Percentiles rank a stretch among this genome's conserved stretches.
Conservation (phyloP, 805 yeast species). For the Saturnispora quitensis region DNA sequence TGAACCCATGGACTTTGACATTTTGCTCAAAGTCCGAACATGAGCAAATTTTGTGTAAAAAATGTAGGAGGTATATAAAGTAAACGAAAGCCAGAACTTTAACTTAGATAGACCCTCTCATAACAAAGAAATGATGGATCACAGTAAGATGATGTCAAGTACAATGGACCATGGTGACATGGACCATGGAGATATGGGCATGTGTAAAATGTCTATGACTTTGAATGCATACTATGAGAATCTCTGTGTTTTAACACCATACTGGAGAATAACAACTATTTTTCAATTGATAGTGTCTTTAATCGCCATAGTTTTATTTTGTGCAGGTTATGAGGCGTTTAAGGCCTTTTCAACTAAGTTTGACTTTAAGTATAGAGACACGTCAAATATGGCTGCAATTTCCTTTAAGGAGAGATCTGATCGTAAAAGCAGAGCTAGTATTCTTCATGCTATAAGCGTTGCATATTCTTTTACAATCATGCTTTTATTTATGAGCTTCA, state of each 20-base stretch:
- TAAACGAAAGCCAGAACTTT: not conserved
- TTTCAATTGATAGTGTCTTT: constrained; percentile 28
- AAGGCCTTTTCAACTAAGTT: constrained; percentile 21
- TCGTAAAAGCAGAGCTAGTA: constrained; percentile 23
- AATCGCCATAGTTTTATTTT: constrained; percentile 24
- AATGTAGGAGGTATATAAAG: not conserved
- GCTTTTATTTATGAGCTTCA: constrained; percentile 41
- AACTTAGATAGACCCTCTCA: not conserved
- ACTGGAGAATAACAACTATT: constrained; percentile 32
- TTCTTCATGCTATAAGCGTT: constrained; percentile 33
- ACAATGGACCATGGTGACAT: constrained; percentile 10
- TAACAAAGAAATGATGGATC: constrained; percentile 1
- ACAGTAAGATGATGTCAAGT: not conserved
- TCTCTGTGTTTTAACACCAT: constrained; percentile 32
- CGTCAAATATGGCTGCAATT: constrained; percentile 3
- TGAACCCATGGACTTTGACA: constrained; percentile 42
- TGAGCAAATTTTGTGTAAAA: not conserved
- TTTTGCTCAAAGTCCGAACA: constrained; percentile 17
- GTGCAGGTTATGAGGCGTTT: constrained; percentile 31
- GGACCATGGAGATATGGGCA: constrained; percentile 15
- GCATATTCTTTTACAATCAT: constrained; percentile 37
- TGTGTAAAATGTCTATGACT: constrained; percentile 33
- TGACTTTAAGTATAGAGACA: constrained; percentile 16
- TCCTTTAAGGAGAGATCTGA: constrained; percentile 15
- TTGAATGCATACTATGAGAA: constrained; percentile 36